A percentile compares a stretch with the other conserved stretches of the same genome.
These are phyloP conservation scores for Cupressus sempervirens DNA, from an alignment of 75 land plant genomes.

Conservation along the genomic window DNA sequence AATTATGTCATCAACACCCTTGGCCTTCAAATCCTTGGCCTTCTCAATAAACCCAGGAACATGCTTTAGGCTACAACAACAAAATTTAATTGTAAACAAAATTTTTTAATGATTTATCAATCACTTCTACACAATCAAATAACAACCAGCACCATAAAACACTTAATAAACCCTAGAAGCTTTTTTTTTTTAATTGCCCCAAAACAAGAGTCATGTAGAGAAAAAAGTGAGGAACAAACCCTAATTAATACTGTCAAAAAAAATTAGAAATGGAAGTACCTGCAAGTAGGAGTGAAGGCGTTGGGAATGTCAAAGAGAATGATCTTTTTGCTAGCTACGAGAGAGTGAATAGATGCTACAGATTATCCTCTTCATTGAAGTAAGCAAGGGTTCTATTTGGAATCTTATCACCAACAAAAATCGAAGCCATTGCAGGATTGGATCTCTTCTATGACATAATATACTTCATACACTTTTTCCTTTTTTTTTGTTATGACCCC, in stretches of 20 bases:
- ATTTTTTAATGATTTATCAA: too few relatives aligned
- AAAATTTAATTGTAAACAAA: too few relatives aligned
- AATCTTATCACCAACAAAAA: slow-evolving; percentile 29
- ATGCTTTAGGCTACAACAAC: too few relatives aligned
- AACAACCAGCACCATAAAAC: too few relatives aligned
- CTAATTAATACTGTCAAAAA: neutral
- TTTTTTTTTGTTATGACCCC: too few relatives aligned
- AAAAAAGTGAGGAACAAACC: neutral
- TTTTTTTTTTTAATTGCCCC: neutral
- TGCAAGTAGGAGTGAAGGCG: slow-evolving; percentile 51
- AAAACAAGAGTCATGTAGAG: neutral
- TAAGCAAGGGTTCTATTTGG: slow-evolving; percentile 31
- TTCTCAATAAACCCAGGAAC: too few relatives aligned
- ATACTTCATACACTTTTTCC: too few relatives aligned
- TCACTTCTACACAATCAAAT: too few relatives aligned
- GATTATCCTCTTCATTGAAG: slow-evolving; percentile 25
- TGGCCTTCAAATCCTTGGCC: slow-evolving; percentile 38
- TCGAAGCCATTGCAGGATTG: slow-evolving; percentile 5
- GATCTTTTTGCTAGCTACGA: slow-evolving; percentile 22
- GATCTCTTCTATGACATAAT: too few relatives aligned
- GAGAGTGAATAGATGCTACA: slow-evolving; percentile 22
- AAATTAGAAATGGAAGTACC: slow-evolving; percentile 1
- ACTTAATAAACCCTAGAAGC: slow-evolving; percentile 39
- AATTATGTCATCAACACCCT: slow-evolving; percentile 37
- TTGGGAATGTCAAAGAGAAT: slow-evolving; percentile 44